Evolutionary conservation across 106 monocot genomes (phyloP), one percentile per base, ranked within the genome.

Genomic region (Dendrobium officinale): DNA sequence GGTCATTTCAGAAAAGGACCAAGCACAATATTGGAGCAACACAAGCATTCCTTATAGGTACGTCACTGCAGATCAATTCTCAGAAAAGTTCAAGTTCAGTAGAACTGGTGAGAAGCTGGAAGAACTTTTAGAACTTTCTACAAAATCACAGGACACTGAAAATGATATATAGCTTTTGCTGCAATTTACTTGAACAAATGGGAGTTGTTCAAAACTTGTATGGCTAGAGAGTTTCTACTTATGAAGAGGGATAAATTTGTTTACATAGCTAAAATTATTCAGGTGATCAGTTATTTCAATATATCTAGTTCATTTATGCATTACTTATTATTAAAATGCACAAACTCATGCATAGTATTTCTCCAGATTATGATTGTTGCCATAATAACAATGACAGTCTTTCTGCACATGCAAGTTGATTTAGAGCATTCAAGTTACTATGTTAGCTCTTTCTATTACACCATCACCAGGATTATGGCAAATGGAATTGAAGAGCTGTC

Each of bases 401-500:
- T 80, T n/a, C 59, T 84, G 9, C 85, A 55, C 37, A 85, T 76
- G 27, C 18, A 77, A 31, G 54, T 76, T 22, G 55, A 81, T 72
- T 44, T 77, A 55, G 37, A 76, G 44, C 80, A 80, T 72, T 54
- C 85, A 42, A 77, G 5, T 54, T 55, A 67, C 55, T 80, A 77
- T 42, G 31, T 77, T 19, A 77, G 68, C 22, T 45, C 85, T 18
- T 22, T 85, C 6, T 47, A 16, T 31, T 85, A 77, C 51, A 70
- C 85, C 42, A 26, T 85, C 15, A 81, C 80, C 67, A 80, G 67
- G 7, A 48, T 77, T 37, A 45, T 67, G 48, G 64, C 59, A 33
- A 85, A 77, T 81, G 85, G 85, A 66, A 55, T 85, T 70, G 49
- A 75, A 80, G 80, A 85, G 42, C 77, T 85, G 68, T 19, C 68